Percentiles rank a stretch among this genome's conserved stretches.
phyloP scores from a whole-genome alignment of 768 basidiomycete genomes.

The Lentinula aciculospora region DNA sequence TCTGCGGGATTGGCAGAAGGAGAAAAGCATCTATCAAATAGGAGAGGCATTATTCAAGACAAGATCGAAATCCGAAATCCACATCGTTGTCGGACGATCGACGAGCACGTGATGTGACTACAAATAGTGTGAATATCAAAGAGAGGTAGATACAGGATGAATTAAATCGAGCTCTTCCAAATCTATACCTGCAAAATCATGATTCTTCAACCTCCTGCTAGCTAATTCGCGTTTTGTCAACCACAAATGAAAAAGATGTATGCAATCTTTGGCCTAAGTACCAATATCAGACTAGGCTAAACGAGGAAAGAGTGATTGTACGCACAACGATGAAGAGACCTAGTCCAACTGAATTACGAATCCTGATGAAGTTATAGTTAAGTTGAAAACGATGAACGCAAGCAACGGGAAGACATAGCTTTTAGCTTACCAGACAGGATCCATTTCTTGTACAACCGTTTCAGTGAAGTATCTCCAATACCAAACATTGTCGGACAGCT shows the following conservation, averaged over 20 bases:
- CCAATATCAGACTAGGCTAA: constrained; percentile 3
- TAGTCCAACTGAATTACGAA: constrained; percentile 7
- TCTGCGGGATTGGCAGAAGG: not conserved
- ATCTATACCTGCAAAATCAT: constrained; percentile 43
- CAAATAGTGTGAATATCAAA: too few species aligned
- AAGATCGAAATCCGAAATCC: not conserved
- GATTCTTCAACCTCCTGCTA: constrained; percentile 40
- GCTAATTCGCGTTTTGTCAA: constrained; percentile 43
- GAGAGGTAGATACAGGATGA: not conserved
- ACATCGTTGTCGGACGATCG: not conserved
- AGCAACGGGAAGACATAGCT: too few species aligned
- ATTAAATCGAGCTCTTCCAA: constrained; percentile 38
- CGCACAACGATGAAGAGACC: constrained; percentile 25
- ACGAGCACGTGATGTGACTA: not conserved
- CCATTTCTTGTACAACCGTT: not conserved
- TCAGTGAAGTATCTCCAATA: constrained; percentile 8
- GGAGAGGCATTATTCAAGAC: not conserved
- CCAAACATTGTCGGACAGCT: not conserved
- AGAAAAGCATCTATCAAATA: not conserved
- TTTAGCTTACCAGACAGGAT: constrained; percentile 4
- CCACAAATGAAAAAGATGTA: constrained; percentile 40
- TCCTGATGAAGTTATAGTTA: too few species aligned
- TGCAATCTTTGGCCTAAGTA: constrained; percentile 29
- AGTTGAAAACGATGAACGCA: too few species aligned
- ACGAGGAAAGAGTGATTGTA: constrained; percentile 25